Base-by-base conservation (phyloP, 2,329 filamentous ascomycete genomes). In the Macrophomina pseudophaseolina region DNA sequence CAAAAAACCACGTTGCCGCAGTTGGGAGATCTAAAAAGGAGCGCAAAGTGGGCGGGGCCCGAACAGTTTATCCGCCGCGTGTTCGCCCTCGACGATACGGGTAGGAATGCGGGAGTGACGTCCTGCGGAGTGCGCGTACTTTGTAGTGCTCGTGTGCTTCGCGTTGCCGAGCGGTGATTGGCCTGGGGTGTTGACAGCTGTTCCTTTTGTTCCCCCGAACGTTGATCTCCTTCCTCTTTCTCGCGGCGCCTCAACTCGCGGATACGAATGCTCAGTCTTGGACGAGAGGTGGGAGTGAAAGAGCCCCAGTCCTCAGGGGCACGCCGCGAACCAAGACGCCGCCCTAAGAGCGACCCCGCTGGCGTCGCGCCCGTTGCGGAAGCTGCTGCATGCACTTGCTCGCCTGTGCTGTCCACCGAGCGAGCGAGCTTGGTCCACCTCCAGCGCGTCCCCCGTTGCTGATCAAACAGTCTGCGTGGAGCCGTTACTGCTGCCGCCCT, bases 181-280 rank as follows among this genome's bases (percentile, higher is more conserved):
- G 63, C 42, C n/a, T 62, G 32, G 44, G 33, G 58, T 62, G 44
- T 62, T 62, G 58, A 62, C 58, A 62, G 58, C 58, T 62, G 58
- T 62, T 49, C 44, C 46, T 62, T 35, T 23, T 30, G n/a, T 16
- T 12, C 32, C 23, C n/a, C 30, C 30, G 7, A n/a, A n/a, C 44
- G 58, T 7, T 62, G 58, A 62, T 62, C 58, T 49, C 58, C 58
- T 62, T 62, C 58, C 58, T 62, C 30, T 62, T 62, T 62, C 32
- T 49, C 58, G n/a, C 58, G 58, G 6, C 23, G 16, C 53, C 23
- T n/a, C 44, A 48, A 40, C 58, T 38, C 18, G 58, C 58, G 58
- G 56, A 60, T 48, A 60, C 56, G 56, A 33, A 16, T 18, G 56
- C 14, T 5, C 33, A 46, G 32, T 30, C 18, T 32, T 16, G 14